Evolutionary conservation across 2,329 filamentous ascomycete genomes (phyloP).

Genomic region (Cryphonectria japonica): DNA sequence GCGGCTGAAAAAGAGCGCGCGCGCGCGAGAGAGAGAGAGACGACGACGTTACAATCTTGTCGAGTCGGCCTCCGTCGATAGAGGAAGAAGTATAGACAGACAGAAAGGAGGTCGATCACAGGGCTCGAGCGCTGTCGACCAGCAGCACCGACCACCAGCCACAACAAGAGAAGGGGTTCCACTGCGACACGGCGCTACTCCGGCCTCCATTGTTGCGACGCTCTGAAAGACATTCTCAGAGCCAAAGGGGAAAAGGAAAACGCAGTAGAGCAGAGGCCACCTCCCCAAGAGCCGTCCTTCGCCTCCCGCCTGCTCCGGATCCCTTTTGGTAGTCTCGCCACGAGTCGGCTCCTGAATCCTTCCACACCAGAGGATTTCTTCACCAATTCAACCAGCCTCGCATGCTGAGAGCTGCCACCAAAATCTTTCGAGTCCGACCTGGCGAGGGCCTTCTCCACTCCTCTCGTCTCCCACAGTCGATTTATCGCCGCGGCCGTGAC

Average conservation of each 20-base stretch:
- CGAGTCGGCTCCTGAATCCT: constrained; percentile 21
- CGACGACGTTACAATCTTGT: background rate
- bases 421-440: constrained; percentile 7
- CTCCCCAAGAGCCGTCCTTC: constrained; percentile 15
- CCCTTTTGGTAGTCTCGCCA: background rate
- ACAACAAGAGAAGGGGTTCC: constrained; percentile 17
- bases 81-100: background rate
- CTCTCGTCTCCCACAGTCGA: constrained; percentile 5
- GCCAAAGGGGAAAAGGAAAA: constrained; percentile 18
- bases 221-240: constrained; percentile 12
- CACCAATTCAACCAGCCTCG: constrained; percentile 1
- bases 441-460: constrained; percentile 1
- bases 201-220: constrained; percentile 24
- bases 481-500: constrained; percentile 9
- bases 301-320: constrained; percentile 6
- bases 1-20: background rate
- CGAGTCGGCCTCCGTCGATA: background rate
- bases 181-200: constrained; percentile 24
- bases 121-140: background rate
- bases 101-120: background rate
- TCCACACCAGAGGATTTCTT: constrained; percentile 5
- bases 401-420: background rate
- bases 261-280: constrained; percentile 17
- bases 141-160: constrained; percentile 8
- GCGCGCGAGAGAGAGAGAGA: background rate